Evolutionary conservation across 306 rosid genomes (phyloP), one percentile per base, ranked within the genome.

Genomic region (Datisca glomerata): DNA sequence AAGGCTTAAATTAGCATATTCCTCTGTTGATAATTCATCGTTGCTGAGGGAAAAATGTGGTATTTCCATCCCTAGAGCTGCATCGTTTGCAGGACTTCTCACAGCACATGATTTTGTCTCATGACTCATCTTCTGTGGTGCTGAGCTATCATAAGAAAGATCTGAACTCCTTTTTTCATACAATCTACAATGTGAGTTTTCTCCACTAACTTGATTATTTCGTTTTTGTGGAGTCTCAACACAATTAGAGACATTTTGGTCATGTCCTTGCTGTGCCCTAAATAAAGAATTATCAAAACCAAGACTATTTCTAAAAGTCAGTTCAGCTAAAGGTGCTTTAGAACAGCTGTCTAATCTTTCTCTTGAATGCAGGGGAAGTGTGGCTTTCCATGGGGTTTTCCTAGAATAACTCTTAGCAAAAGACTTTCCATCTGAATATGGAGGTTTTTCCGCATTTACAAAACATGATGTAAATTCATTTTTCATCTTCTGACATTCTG

Each of bases 131-230:
- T 65, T 74, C 23, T 50, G 69, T 31, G 75, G 50, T 51, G 58
- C 72, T 42, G 59, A 43, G 62, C 67, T 64, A 49, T 54, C 46
- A 65, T 63, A 41, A 72, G 65, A 42, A 17, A 60, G 51, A 64
- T 55, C 69, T 28, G 32, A 41, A 35, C 4, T 53, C 47, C 68
- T 66, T 64, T 77, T 83, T 23, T 40, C 65, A 38, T 86, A 75
- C 48, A 64, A 67, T 45, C 57, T 24, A 60, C 43, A 69, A 67
- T 18, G 48, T 40, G 59, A 44, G 24, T 60, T 61, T 24, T 24
- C 64, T 60, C 45, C 68, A 36, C 50, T n/a, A 18, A 29, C 48
- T 64, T 45, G 41, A 50, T 61, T 59, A 37, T 8, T 49, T 33
- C 25, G 67, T 40, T 52, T 65, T 43, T 42, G 24, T 36, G 63